phyloP scores from a whole-genome alignment of 2,329 filamentous ascomycete species.

The Arthrobotrys pseudoclavata region DNA sequence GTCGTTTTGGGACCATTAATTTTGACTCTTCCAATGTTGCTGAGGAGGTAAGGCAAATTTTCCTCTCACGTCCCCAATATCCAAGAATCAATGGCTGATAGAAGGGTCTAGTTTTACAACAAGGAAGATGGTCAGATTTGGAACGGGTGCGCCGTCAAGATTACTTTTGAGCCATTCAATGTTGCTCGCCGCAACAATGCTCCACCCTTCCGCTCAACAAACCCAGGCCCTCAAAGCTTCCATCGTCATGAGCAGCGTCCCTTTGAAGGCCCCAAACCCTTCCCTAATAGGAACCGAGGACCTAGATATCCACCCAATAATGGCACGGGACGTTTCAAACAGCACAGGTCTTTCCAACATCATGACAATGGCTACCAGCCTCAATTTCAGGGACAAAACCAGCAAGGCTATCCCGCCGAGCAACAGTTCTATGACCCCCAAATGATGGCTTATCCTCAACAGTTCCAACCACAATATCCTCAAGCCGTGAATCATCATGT shows the following conservation, averaged over 20 bases:
- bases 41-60: conserved; percentile 37
- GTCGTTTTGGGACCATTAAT: conserved; percentile 51
- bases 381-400: conserved; percentile 26
- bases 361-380: conserved; percentile 31
- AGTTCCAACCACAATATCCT: conserved; percentile 40
- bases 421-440: conserved; percentile 45
- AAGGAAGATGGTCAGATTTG: conserved; percentile 52
- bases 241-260: conserved; percentile 40
- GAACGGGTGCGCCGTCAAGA: conserved; percentile 36
- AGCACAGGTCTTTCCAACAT: conserved; percentile 28
- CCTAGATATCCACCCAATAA: conserved; percentile 36
- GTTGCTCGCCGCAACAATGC: conserved; percentile 48
- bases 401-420: conserved; percentile 21
- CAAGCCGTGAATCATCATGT: conserved; percentile 30
- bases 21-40: conserved; percentile 50
- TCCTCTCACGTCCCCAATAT: neutral
- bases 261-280: conserved; percentile 43
- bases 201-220: conserved; percentile 38
- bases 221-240: conserved; percentile 26
- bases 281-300: conserved; percentile 30
- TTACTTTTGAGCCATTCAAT: conserved; percentile 57
- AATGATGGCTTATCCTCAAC: conserved; percentile 47
- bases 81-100: neutral
- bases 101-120: conserved; percentile 36
- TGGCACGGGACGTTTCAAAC: conserved; percentile 44